Percentiles rank a stretch among this genome's conserved stretches.
phyloP scores from a whole-genome alignment of 768 basidiomycete species.

The Amanita phalloides region DNA sequence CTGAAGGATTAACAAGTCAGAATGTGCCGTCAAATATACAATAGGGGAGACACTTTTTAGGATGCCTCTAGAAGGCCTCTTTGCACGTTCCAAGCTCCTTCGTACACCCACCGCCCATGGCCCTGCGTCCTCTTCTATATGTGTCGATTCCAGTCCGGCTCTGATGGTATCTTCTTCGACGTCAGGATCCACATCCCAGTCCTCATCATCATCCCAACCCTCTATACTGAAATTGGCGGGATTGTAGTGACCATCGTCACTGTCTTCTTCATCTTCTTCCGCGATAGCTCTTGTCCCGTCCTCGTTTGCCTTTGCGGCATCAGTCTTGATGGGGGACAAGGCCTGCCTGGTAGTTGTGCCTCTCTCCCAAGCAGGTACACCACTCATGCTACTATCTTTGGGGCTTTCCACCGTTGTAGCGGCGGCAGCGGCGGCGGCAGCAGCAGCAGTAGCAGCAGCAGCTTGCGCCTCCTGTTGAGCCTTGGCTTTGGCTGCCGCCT shows the following conservation, averaged over 20 bases:
- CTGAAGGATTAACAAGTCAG: conserved; percentile 22
- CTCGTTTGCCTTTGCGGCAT: conserved; percentile 39
- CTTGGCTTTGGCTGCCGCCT: conserved; percentile 59
- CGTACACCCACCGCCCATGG: conserved; percentile 74
- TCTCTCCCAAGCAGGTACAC: conserved; percentile 69
- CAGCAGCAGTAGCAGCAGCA: conserved; percentile 7
- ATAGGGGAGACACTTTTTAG: conserved; percentile 61
- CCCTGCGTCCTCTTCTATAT: conserved; percentile 49
- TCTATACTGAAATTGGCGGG: conserved; percentile 39
- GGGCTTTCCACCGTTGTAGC: conserved; percentile 23
- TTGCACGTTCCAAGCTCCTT: conserved; percentile 56
- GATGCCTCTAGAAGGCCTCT: conserved; percentile 71
- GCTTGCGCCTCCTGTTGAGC: conserved; percentile 42
- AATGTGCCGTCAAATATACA: neutral
- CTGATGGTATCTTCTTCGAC: conserved; percentile 72
- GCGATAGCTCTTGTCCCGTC: conserved; percentile 56
- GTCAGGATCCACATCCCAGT: conserved; percentile 57
- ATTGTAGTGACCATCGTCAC: conserved; percentile 40
- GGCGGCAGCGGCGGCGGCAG: conserved; percentile 20
- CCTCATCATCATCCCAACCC: conserved; percentile 74
- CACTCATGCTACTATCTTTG: conserved; percentile 21
- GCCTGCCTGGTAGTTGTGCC: conserved; percentile 59
- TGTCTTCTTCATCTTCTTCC: conserved; percentile 63
- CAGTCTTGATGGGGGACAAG: conserved; percentile 31
- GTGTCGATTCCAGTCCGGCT: conserved; percentile 38